These are phyloP conservation scores for Fusarium compactum DNA, from an alignment of 2,329 filamentous ascomycete genomes.

Conservation along the genomic window DNA sequence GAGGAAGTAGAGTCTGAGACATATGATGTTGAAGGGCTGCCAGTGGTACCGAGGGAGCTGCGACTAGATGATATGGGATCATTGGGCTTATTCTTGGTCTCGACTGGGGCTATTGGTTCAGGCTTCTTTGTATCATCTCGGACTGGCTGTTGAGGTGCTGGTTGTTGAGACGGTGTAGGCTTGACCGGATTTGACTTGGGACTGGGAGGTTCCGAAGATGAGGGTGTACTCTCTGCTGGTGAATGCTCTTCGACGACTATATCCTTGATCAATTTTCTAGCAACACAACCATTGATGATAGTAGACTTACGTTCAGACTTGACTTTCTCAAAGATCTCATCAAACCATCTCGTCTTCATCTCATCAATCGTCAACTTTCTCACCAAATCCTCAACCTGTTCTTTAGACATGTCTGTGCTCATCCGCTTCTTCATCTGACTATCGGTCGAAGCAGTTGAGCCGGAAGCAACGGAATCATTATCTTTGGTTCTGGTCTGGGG, in stretches of 20 bases:
- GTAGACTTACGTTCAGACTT: constrained; percentile 44
- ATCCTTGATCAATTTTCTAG: neutral
- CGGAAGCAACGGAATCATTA: constrained; percentile 31
- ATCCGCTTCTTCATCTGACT: constrained; percentile 38
- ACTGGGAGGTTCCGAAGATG: constrained; percentile 39
- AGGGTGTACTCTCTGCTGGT: constrained; percentile 27
- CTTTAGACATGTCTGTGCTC: constrained; percentile 45
- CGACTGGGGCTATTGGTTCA: neutral
- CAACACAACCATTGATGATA: neutral
- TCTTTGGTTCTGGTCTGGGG: constrained; percentile 23
- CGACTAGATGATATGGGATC: constrained; percentile 8
- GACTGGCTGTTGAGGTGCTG: constrained; percentile 34
- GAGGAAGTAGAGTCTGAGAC: constrained; percentile 40
- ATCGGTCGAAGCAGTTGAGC: constrained; percentile 31
- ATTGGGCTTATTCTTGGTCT: constrained; percentile 1
- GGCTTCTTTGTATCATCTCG: constrained; percentile 35
- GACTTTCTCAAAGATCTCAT: constrained; percentile 46
- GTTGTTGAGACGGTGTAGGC: constrained; percentile 1
- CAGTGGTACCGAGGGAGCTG: constrained; percentile 7
- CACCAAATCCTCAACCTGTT: constrained; percentile 45
- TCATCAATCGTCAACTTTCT: constrained; percentile 43
- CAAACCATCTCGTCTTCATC: constrained; percentile 45
- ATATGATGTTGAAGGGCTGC: constrained; percentile 37
- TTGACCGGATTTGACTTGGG: constrained; percentile 32
- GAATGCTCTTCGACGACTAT: constrained; percentile 42